Conservation (phyloP, 345 rosid species). For the Firmiana major region DNA sequence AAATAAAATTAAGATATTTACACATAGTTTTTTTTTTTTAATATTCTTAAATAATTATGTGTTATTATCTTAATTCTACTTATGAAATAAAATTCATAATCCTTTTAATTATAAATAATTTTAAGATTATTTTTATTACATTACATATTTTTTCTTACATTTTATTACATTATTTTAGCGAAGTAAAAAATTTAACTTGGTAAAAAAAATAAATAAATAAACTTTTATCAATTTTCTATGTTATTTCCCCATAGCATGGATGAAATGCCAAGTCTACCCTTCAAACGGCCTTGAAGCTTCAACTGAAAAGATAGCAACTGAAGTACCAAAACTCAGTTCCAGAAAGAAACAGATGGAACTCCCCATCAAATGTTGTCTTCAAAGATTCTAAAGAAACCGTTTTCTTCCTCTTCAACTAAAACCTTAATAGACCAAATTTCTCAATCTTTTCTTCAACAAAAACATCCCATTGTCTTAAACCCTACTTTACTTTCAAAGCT, state of each 20-base stretch:
- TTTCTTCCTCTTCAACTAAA: slow-evolving; percentile 1
- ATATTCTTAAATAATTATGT: too few species aligned
- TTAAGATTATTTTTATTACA: too few species aligned
- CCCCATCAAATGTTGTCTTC: slow-evolving; percentile 4
- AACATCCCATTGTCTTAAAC: neutral
- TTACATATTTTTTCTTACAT: too few species aligned
- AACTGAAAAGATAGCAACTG: neutral
- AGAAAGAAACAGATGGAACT: neutral
- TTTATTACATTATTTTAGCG: too few species aligned
- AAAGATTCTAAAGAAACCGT: slow-evolving; percentile 8
- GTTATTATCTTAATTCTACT: too few species aligned
- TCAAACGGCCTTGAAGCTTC: neutral
- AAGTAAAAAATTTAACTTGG: too few species aligned
- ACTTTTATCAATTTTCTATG: too few species aligned
- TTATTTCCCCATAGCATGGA: neutral
- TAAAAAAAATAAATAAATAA: too few species aligned
- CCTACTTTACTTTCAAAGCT: slow-evolving; percentile 13
- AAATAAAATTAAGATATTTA: too few species aligned
- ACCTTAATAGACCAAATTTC: slow-evolving; percentile 9
- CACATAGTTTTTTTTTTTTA: too few species aligned
- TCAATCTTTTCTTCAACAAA: neutral
- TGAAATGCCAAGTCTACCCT: neutral
- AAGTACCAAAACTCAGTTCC: neutral
- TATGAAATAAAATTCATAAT: too few species aligned
- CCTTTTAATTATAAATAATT: too few species aligned